Evolutionary conservation across 2,329 filamentous ascomycete species (phyloP).

Genomic region (Cercospora sesami): DNA sequence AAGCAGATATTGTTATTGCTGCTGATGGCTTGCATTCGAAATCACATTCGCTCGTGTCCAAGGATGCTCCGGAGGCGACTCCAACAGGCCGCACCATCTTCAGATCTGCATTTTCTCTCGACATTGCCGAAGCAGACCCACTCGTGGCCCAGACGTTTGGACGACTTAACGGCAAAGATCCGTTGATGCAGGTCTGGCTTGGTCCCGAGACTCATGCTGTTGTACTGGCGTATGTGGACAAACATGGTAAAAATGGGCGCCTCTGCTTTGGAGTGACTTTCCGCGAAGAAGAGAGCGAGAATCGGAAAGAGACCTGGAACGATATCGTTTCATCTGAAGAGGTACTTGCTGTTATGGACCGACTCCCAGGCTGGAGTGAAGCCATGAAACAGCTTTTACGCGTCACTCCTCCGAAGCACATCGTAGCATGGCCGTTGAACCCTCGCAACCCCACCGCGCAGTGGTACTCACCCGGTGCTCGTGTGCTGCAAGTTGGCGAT

Average conservation of each 20-base stretch:
- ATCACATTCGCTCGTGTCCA: conserved; percentile 14
- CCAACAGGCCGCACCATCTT: conserved; percentile 30
- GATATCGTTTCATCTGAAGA: conserved; percentile 43
- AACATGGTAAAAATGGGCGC: conserved; percentile 42
- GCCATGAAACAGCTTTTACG: conserved; percentile 49
- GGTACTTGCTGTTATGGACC: conserved; percentile 27
- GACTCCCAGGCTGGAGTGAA: conserved; percentile 43
- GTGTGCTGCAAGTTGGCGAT: conserved; percentile 55
- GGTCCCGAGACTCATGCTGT: conserved; percentile 28
- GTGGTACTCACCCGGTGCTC: conserved; percentile 52
- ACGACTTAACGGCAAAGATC: conserved; percentile 20
- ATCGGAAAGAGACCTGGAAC: conserved; percentile 48
- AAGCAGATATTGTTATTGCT: conserved; percentile 44
- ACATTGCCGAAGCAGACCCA: conserved; percentile 23
- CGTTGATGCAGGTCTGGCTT: conserved; percentile 27
- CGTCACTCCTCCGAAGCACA: conserved; percentile 38
- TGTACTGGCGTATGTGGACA: conserved; percentile 48
- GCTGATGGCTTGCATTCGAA: conserved; percentile 33
- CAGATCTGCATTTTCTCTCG: conserved; percentile 25
- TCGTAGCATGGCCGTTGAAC: conserved; percentile 57
- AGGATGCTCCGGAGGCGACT: conserved; percentile 15
- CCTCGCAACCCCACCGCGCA: conserved; percentile 55
- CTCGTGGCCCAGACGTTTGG: conserved; percentile 26
- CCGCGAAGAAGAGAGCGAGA: conserved; percentile 38
- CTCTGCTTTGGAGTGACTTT: conserved; percentile 57